A percentile compares a stretch with the other conserved stretches of the same genome.
These are phyloP conservation scores for Magnolia officinalis DNA, from an alignment of 164 flowering plant genomes.

Conservation along the genomic window DNA sequence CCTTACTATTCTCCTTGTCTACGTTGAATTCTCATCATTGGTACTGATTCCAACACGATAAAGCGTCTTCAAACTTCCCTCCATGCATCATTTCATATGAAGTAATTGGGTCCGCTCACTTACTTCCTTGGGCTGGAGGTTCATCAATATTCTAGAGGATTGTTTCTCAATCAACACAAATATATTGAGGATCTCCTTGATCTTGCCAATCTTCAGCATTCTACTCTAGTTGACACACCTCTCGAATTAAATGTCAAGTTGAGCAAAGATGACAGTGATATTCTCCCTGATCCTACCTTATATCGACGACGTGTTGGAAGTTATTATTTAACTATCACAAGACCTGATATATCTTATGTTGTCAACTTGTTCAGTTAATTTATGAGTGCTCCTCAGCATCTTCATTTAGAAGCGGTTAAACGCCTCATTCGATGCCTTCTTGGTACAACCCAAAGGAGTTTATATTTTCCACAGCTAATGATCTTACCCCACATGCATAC, in stretches of 20 bases:
- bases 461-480: no score
- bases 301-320: not conserved
- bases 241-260: not conserved
- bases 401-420: not conserved
- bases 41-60: not conserved
- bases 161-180: not conserved
- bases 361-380: not conserved
- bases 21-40: not conserved
- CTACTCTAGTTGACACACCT: not conserved
- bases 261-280: not conserved
- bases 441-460: not conserved
- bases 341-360: not conserved
- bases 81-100: no score
- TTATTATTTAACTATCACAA: not conserved
- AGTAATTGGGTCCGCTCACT: not conserved
- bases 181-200: not conserved
- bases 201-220: not conserved
- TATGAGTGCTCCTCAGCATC: not conserved
- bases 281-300: not conserved
- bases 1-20: not conserved
- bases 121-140: not conserved
- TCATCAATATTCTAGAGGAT: not conserved
- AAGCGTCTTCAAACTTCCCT: not conserved
- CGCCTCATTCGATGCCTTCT: not conserved
- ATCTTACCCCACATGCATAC: no score